Conservation (phyloP, 768 basidiomycete genomes). For the Collybiopsis luxurians region DNA sequence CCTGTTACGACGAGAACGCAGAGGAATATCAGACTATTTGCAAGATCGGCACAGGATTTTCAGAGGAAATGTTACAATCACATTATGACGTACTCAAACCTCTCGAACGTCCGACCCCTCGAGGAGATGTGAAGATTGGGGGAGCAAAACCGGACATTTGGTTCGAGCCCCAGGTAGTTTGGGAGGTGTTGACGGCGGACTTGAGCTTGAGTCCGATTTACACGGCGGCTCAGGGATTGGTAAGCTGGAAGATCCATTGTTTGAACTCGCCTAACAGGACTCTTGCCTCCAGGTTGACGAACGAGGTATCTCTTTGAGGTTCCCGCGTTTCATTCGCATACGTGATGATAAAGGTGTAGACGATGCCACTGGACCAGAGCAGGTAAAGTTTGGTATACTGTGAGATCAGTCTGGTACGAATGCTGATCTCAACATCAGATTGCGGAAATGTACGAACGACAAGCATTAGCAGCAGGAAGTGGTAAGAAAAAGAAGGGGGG, state of each 20-base stretch:
- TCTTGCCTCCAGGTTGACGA: slow-evolving; percentile 61
- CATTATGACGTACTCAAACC: slow-evolving; percentile 84
- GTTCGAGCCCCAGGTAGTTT: slow-evolving; percentile 97
- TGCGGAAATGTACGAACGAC: slow-evolving; percentile 91
- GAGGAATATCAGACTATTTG: slow-evolving; percentile 97
- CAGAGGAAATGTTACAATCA: slow-evolving; percentile 80
- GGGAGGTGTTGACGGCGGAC: slow-evolving; percentile 98
- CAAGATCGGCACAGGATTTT: slow-evolving; percentile 99
- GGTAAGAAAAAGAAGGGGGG: slow-evolving; percentile 68
- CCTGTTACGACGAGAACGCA: slow-evolving; percentile 92
- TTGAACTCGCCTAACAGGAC: slow-evolving; percentile 6
- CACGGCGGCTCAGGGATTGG: slow-evolving; percentile 89
- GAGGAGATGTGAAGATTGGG: slow-evolving; percentile 85
- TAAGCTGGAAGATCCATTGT: slow-evolving; percentile 31
- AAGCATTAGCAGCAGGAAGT: slow-evolving; percentile 76
- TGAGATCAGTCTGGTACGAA: background rate
- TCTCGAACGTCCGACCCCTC: slow-evolving; percentile 63
- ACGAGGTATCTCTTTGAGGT: slow-evolving; percentile 92
- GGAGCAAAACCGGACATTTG: slow-evolving; percentile 96
- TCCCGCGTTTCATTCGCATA: slow-evolving; percentile 90
- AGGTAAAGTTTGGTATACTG: slow-evolving; percentile 48
- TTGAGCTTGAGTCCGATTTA: slow-evolving; percentile 95
- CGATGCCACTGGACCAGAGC: slow-evolving; percentile 90
- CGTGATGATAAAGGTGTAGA: slow-evolving; percentile 93
- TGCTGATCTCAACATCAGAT: slow-evolving; percentile 44